Evolutionary conservation across 345 rosid species (phyloP), one percentile per base, ranked within the genome.

Genomic region (Pseudoturritis turrita): DNA sequence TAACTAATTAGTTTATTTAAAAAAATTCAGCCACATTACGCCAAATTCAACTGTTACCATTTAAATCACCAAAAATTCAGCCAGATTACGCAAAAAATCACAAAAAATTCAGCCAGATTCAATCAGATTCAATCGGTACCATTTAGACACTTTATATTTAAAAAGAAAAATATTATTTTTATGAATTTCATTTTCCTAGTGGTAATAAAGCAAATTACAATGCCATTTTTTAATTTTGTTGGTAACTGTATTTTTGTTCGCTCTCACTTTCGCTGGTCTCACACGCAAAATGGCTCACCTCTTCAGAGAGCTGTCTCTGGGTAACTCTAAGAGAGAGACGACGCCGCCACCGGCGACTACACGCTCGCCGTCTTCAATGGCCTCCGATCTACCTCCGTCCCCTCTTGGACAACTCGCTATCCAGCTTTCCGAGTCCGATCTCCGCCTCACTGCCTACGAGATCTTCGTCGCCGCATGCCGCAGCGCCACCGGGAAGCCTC

Each of bases 301-400:
- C 62, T 94, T 94, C 81, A 85, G 97, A 77, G 98, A 94, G 74
- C 90, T 94, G 37, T 91, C 98, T 13, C 81, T 91, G 57, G 96
- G 96, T 60, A 86, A 89, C 17, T 94, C 98, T 36, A 83, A 77
- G 87, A 84, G 99, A 72, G 96, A 89, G 70, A 73, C 87, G 14
- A 72, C 94, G 0, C 81, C 89, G 13, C 80, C 78, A 11, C 44
- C 77, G 3, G 31, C 58, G 19, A 54, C 23, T 36, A 31, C 74
- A 74, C 26, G 70, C 50, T 1, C 65, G 10, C 36, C 36, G 31
- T 1, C 80, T 45, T 40, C 71, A 44, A 73, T 81, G 82, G 71
- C 83, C 0, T 39, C 82, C 80, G 92, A 81, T 82, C 87, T 91
- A 72, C 85, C 75, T 13, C 73, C 80, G 3, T 95, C 88, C n/a